These are phyloP conservation scores for Peronosclerospora sorghi DNA, from an alignment of 352 stramenopile genomes.

Conservation along the genomic window DNA sequence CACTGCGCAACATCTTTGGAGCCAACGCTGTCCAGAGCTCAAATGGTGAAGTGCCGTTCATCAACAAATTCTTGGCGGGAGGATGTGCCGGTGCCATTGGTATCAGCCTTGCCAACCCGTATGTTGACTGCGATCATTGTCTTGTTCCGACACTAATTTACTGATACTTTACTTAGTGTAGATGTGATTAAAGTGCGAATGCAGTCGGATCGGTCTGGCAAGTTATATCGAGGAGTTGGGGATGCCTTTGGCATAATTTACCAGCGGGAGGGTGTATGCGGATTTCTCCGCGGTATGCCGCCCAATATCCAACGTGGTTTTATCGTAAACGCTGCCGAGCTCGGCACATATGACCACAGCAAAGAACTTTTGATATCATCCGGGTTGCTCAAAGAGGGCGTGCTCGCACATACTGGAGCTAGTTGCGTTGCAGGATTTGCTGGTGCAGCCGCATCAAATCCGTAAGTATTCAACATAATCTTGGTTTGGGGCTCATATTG, in stretches of 20 bases:
- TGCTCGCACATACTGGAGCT: slow-evolving; percentile 59
- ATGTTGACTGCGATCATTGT: slow-evolving; percentile 12
- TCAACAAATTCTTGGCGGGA: slow-evolving; percentile 74
- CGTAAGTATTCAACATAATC: slow-evolving; percentile 23
- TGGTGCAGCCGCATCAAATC: slow-evolving; percentile 58
- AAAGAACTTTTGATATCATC: slow-evolving; percentile 66
- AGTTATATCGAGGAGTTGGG: slow-evolving; percentile 53
- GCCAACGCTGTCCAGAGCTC: slow-evolving; percentile 24
- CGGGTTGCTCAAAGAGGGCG: slow-evolving; percentile 43
- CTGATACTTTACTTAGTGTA: slow-evolving; percentile 30
- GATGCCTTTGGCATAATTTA: slow-evolving; percentile 69
- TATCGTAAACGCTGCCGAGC: slow-evolving; percentile 77
- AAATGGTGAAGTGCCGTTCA: slow-evolving; percentile 50
- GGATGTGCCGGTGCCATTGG: slow-evolving; percentile 68
- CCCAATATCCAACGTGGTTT: slow-evolving; percentile 82
- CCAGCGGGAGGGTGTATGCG: slow-evolving; percentile 51
- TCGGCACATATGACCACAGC: slow-evolving; percentile 82
- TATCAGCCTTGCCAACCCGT: slow-evolving; percentile 79
- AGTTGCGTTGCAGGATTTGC: slow-evolving; percentile 73
- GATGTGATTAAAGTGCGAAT: slow-evolving; percentile 86
- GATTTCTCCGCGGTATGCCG: slow-evolving; percentile 69
- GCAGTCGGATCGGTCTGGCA: slow-evolving; percentile 63
- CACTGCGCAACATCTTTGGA: slow-evolving; percentile 62
- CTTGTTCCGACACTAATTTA: slow-evolving; percentile 1
- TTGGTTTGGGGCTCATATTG: not conserved